A percentile compares a stretch with the other conserved stretches of the same genome.
phyloP scores from a whole-genome alignment of 2,329 filamentous ascomycete genomes.

The Trichoderma pleuroti region DNA sequence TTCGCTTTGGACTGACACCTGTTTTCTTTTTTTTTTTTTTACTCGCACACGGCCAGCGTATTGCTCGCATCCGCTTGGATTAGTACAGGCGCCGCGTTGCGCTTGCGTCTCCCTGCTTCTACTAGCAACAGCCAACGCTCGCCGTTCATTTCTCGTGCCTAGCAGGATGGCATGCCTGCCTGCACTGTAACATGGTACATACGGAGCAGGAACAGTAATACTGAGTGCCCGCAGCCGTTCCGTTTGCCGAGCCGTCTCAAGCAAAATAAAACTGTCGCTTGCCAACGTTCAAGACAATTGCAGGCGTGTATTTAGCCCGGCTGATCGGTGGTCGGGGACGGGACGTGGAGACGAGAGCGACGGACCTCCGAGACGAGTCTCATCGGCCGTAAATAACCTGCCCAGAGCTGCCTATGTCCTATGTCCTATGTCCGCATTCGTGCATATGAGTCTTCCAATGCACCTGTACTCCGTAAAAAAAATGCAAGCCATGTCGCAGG shows the following conservation, averaged over 20 bases:
- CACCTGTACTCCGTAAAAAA: not conserved
- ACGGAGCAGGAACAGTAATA: not conserved
- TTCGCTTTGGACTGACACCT: not conserved
- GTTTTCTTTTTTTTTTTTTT: not conserved
- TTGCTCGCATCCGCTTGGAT: not conserved
- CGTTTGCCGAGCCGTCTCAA: not conserved
- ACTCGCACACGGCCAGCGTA: not conserved
- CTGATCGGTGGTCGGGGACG: not conserved
- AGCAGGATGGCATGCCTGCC: not conserved
- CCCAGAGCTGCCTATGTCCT: not conserved
- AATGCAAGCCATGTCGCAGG: not conserved
- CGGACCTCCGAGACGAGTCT: not conserved
- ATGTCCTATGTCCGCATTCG: constrained; percentile 7
- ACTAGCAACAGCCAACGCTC: not conserved
- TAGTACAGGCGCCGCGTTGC: constrained; percentile 6
- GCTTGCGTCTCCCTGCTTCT: constrained; percentile 16
- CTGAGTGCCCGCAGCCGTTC: not conserved
- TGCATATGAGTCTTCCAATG: not conserved
- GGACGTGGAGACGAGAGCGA: not conserved
- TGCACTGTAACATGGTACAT: not conserved
- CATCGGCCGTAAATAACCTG: not conserved
- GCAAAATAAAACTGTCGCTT: not conserved
- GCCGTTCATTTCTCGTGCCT: constrained; percentile 4
- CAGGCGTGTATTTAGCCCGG: not conserved
- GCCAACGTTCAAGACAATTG: not conserved